Percentiles rank a stretch among this genome's conserved stretches.
Evolutionary conservation across 768 basidiomycete genomes (phyloP).

Genomic region (Boletus speciosus): DNA sequence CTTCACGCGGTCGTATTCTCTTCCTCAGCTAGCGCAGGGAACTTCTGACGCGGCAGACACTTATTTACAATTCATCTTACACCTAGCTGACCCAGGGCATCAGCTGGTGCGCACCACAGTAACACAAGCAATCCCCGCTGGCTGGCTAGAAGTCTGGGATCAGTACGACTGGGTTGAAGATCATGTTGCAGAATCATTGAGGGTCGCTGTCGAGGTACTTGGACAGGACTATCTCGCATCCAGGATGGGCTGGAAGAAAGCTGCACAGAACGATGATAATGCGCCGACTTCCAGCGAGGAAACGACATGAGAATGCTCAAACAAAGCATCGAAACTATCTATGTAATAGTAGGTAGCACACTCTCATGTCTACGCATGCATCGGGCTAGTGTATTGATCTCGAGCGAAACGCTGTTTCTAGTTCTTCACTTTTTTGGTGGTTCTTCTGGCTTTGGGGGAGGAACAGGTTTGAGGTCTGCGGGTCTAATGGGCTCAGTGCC

Average conservation of each 20-base stretch:
- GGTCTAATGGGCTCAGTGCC: constrained; percentile 57
- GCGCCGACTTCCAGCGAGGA: constrained; percentile 5
- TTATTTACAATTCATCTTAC: constrained; percentile 61
- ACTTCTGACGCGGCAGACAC: constrained; percentile 25
- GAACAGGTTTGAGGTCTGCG: constrained; percentile 70
- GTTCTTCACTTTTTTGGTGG: constrained; percentile 67
- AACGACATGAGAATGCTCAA: constrained; percentile 5
- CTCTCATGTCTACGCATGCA: constrained; percentile 9
- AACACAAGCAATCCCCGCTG: constrained; percentile 78
- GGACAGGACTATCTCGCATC: constrained; percentile 89
- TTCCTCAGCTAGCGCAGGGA: constrained; percentile 32
- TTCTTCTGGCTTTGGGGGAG: constrained; percentile 73
- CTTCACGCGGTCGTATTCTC: constrained; percentile 56
- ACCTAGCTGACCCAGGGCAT: constrained; percentile 75
- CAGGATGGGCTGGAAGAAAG: constrained; percentile 72
- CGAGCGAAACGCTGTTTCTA: not conserved
- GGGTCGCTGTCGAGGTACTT: constrained; percentile 82
- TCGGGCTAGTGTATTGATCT: constrained; percentile 12
- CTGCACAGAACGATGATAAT: constrained; percentile 5
- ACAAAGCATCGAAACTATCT: not conserved
- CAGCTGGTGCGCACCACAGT: constrained; percentile 70
- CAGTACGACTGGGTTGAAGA: constrained; percentile 97
- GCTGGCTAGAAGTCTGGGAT: constrained; percentile 90
- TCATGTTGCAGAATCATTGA: constrained; percentile 78
- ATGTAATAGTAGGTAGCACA: constrained; percentile 6